Conservation (phyloP, 805 yeast species). For the Ogataea trehaloabstinens region DNA sequence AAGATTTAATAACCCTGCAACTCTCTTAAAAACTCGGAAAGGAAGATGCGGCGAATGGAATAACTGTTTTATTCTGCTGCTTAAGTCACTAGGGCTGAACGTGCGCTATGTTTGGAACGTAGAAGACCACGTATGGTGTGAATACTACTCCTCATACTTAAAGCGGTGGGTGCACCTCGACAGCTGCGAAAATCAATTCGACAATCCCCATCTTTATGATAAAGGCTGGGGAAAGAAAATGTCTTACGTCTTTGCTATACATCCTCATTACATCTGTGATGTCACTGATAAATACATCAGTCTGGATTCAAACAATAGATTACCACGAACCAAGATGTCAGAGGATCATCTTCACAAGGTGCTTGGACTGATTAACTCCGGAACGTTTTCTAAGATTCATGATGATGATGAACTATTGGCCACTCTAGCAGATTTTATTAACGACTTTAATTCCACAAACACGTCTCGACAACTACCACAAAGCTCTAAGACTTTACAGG, state of each 20-base stretch:
- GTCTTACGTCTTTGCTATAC: constrained; percentile 80
- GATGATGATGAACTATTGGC: constrained; percentile 37
- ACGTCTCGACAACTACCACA: no score
- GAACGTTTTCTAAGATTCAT: constrained; percentile 27
- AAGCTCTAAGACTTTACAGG: no score
- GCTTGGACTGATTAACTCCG: constrained; percentile 37
- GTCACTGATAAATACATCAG: constrained; percentile 67
- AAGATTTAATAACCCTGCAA: constrained; percentile 66
- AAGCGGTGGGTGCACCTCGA: constrained; percentile 86
- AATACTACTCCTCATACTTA: constrained; percentile 61
- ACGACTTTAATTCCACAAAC: constrained; percentile 18
- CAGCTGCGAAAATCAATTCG: constrained; percentile 82
- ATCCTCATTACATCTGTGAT: constrained; percentile 61
- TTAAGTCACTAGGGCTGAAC: constrained; percentile 63
- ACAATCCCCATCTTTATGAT: constrained; percentile 74
- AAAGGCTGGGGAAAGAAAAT: constrained; percentile 91
- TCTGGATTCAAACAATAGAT: constrained; percentile 30
- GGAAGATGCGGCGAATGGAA: constrained; percentile 99
- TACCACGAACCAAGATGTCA: constrained; percentile 46
- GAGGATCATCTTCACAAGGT: constrained; percentile 38
- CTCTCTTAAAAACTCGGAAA: constrained; percentile 54
- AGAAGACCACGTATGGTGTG: constrained; percentile 98
- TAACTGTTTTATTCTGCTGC: constrained; percentile 69
- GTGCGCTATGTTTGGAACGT: constrained; percentile 80
- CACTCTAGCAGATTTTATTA: constrained; percentile 38